These are phyloP conservation scores for Ophiocytium majus DNA, from an alignment of 352 stramenopile genomes.

Conservation along the genomic window DNA sequence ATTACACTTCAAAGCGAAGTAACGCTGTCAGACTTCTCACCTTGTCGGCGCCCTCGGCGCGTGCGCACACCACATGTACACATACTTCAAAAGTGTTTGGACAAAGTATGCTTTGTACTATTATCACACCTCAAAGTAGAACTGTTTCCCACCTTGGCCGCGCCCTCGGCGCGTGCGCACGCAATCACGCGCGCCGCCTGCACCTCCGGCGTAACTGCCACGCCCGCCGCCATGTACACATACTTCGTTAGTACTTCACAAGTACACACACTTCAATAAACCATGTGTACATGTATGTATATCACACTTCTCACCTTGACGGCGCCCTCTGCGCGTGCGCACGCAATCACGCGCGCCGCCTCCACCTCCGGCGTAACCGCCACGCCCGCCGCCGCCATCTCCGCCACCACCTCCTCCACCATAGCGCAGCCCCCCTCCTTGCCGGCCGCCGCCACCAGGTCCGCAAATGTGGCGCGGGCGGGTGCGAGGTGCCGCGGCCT, in stretches of 20 bases:
- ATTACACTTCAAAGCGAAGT: too few relatives aligned
- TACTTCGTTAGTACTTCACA: too few relatives aligned
- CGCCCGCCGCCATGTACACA: neutral
- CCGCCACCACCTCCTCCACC: neutral
- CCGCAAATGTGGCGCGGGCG: neutral
- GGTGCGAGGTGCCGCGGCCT: neutral
- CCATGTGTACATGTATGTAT: too few relatives aligned
- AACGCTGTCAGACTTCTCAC: too few relatives aligned
- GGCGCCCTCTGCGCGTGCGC: neutral
- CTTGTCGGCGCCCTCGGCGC: neutral
- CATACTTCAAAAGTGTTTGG: too few relatives aligned
- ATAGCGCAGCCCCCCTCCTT: neutral
- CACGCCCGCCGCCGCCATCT: neutral
- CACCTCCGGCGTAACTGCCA: neutral
- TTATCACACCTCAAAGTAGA: too few relatives aligned
- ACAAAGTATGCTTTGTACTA: too few relatives aligned
- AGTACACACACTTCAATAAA: too few relatives aligned
- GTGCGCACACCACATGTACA: neutral
- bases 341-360: neutral
- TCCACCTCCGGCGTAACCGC: neutral
- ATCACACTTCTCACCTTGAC: too few relatives aligned
- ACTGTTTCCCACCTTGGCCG: too few relatives aligned
- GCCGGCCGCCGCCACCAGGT: neutral
- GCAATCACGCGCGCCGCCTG: neutral
- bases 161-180: neutral